Base-by-base conservation (phyloP, 2,329 filamentous ascomycete genomes). In the Penicillium fuscoglaucum region DNA sequence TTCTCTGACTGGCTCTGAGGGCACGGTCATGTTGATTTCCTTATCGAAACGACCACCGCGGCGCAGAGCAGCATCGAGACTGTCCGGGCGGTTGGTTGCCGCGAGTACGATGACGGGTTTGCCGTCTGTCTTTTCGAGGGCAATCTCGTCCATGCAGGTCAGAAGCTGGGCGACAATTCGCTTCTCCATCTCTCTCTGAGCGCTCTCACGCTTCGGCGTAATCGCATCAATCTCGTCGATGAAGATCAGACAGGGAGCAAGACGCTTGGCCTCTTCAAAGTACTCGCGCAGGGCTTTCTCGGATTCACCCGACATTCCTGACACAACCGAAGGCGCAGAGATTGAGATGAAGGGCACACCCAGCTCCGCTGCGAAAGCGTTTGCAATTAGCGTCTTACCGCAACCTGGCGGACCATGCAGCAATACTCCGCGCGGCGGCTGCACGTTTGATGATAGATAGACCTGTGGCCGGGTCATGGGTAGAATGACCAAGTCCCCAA, bases 181-280 rank as follows among this genome's bases (percentile, higher is more conserved):
- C 70, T 91, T 90, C 72, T 96, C 92, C 86, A 96, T 93, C 64
- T 96, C 91, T 68, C 89, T 88, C 68, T 95, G 90, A 1, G 89
- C 87, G 55, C 86, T 90, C 62, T 96, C 91, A 56, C 90, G 83
- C 73, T 96, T 96, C 0, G 90, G 90, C 50, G 92, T 90, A 67
- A 98, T 95, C 4, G 89, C 88, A 74, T 99, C 93, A 52, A 98
- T 90, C 66, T 96, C 89, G 66, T 96, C 92, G 57, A 98, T 90
- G 69, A 97, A 96, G 5, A 99, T 83, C 6, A 99, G 81, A 68
- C 91, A 96, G 0, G 95, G 95, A 0, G 93, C 93, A 39, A 93
- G 83, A 55, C 86, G 84, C 72, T 90, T 91, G 0, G 95, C 95
- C 69, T 95, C 90, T 13, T 98, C 93, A 61, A 96, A 96, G 48